Base-by-base conservation (phyloP, 2,329 filamentous ascomycete species). In the Hortaea sp. region DNA sequence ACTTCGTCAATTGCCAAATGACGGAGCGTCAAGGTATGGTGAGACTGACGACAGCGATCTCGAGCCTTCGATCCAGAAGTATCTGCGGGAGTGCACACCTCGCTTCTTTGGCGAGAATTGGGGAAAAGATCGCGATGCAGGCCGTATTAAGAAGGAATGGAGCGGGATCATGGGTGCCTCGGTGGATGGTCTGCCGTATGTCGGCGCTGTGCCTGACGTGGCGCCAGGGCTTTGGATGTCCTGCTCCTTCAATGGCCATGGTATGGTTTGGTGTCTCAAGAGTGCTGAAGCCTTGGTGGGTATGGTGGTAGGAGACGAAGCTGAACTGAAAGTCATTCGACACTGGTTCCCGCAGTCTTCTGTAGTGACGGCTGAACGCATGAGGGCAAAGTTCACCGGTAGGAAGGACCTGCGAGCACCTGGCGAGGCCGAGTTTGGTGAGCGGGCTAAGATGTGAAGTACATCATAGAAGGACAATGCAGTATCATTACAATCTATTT, bases 241-340 rank as follows among this genome's bases (percentile, higher is more conserved):
- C 30, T 77, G 75, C 3, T 73, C 77, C 5, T 84, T 84, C 52
- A 80, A 81, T 52, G 81, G 81, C 1, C 78, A 84, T 59, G 79
- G 59, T 34, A 57, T 56, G 53, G 52, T 57, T 11, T 51, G 57
- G 53, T 57, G 53, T 45, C 47, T 57, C 66, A 74, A 78, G 58
- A 75, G 73, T 29, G 78, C 78, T 0, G 71, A 74, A 53, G 80
- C 74, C 0, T 54, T 84, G 48, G 75, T 71, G 1, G 63, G 66
- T 29, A 79, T 82, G 74, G 70, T 61, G 13, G 43, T 39, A 12
- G 53, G 56, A 49, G 66, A 43, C 11, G 59, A 57, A 7, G 54
- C 53, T 6, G 59, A 62, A 20, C 56, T 59, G 40, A 59, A 71
- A 40, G 41, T 28, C 11, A 29, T 51, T 6, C 52, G 49, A 5